These are phyloP conservation scores for Thelonectria blattea DNA, from an alignment of 2,329 filamentous ascomycete genomes.

Conservation along the genomic window DNA sequence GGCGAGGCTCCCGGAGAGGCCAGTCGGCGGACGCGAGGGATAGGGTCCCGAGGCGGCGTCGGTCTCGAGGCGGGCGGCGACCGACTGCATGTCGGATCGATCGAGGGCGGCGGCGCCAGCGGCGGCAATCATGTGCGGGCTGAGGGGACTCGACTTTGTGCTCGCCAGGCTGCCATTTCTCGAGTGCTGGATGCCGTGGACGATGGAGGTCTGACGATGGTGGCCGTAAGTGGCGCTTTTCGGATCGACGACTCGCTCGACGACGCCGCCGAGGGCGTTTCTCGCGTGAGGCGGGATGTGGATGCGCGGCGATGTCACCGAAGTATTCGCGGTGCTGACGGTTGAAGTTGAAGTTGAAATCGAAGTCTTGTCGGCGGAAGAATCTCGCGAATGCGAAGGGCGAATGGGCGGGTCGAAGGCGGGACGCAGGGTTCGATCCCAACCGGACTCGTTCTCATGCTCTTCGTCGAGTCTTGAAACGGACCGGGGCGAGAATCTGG, in stretches of 20 bases:
- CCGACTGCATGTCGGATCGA: slow-evolving; percentile 56
- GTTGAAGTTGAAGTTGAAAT: slow-evolving; percentile 31
- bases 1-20: slow-evolving; percentile 50
- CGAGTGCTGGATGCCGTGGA: slow-evolving; percentile 93
- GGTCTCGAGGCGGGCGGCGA: slow-evolving; percentile 51
- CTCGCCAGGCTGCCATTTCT: slow-evolving; percentile 87
- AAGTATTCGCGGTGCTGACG: no score
- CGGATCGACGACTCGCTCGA: slow-evolving; percentile 60
- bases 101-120: slow-evolving; percentile 62
- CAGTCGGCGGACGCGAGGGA: slow-evolving; percentile 52
- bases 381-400: slow-evolving; percentile 62
- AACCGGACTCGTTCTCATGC: slow-evolving; percentile 56
- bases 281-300: slow-evolving; percentile 51
- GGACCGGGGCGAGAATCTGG: slow-evolving; percentile 58
- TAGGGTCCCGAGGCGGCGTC: slow-evolving; percentile 47
- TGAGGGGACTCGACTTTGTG: slow-evolving; percentile 82
- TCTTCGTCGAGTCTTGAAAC: slow-evolving; percentile 60
- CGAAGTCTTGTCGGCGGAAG: slow-evolving; percentile 61
- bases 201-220: slow-evolving; percentile 95
- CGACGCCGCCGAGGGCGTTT: slow-evolving; percentile 48
- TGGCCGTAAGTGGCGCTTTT: slow-evolving; percentile 74
- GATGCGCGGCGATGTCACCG: slow-evolving; percentile 46
- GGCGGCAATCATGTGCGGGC: slow-evolving; percentile 82
- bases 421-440: slow-evolving; percentile 60
- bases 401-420: slow-evolving; percentile 50